phyloP scores from a whole-genome alignment of 2,329 filamentous ascomycete genomes.

The Whalleya microplaca region DNA sequence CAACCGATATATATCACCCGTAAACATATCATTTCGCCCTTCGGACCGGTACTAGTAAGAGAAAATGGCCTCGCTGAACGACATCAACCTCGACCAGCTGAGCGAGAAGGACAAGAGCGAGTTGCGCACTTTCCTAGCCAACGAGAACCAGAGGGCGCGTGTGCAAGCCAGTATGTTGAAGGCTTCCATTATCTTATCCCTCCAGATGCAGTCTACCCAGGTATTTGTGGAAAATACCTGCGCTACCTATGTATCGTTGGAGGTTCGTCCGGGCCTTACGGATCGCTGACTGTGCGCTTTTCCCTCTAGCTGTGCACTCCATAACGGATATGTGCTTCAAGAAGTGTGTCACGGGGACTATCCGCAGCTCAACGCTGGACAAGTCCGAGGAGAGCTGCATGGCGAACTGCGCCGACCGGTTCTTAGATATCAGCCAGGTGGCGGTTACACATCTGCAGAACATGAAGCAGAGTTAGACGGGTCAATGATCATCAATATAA shows the following conservation, averaged over 20 bases:
- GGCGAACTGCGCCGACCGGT: conserved; percentile 90
- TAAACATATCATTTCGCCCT: too few species aligned
- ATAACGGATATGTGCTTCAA: conserved; percentile 84
- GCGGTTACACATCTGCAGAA: conserved; percentile 84
- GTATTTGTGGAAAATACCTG: background rate
- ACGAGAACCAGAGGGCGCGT: conserved; percentile 83
- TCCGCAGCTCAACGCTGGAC: conserved; percentile 75
- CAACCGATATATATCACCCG: background rate
- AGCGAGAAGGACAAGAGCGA: conserved; percentile 83
- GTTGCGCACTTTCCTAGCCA: conserved; percentile 81
- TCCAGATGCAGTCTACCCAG: background rate
- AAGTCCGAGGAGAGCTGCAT: conserved; percentile 80
- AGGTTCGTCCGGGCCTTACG: background rate
- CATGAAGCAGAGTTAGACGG: conserved; percentile 44
- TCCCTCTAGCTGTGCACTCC: conserved; percentile 53
- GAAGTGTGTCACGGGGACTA: conserved; percentile 81
- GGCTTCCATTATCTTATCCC: conserved; percentile 12
- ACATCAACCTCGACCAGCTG: conserved; percentile 73
- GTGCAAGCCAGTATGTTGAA: conserved; percentile 60
- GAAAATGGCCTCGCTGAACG: conserved; percentile 45
- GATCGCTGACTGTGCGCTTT: conserved; percentile 5
- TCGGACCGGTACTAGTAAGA: too few species aligned
- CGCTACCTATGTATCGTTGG: too few species aligned
- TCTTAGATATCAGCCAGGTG: conserved; percentile 84
- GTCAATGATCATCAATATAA: background rate